Base-by-base conservation (phyloP, 345 rosid genomes). In the Aquilaria yunnanensis region DNA sequence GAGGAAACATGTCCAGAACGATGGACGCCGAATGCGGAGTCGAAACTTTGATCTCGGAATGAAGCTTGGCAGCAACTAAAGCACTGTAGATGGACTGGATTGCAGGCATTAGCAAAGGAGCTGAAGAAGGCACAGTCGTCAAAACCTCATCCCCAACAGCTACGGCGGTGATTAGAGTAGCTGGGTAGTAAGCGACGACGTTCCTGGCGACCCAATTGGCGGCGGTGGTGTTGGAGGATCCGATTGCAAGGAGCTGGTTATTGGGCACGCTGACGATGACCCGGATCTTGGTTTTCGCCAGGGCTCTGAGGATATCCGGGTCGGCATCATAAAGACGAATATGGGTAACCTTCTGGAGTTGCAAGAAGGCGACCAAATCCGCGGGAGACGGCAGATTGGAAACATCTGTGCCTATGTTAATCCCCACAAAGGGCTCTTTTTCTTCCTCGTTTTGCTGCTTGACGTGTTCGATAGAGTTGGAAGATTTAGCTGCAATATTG, bases 191-290 rank as follows among this genome's bases (percentile, higher is more conserved):
- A 61, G 94, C 88, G 58, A 74, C 92, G 2, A 91, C 89, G 48
- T 88, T 88, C 10, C 89, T 73, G 57, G 71, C 86, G 49, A 91
- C 70, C 97, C 97, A 91, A 0, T 86, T 69, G 9, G 96, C 97
- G 23, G 97, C 91, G 0, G 97, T 86, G 57, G 81, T 60, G 57
- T 86, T 91, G 1, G 96, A 86, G 32, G 96, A 83, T 9, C 97
- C 97, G 54, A 91, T 83, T 2, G 89, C 97, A 45, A 91, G 88
- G 51, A 91, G 81, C 81, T 91, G 96, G 46, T 91, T 88, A 75
- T 91, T 91, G 11, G 97, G 97, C 33, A 91, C 93, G 16, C 93
- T 81, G 63, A 86, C 68, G 30, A 88, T 78, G 67, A 88, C 94
- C 59, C 85, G 81, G 72, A 91, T 88, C 89, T 88, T 88, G 73